A percentile compares a stretch with the other conserved stretches of the same genome.
These are phyloP conservation scores for Caloboletus inedulis DNA, from an alignment of 1,284 basidiomycete genomes.

Conservation along the genomic window DNA sequence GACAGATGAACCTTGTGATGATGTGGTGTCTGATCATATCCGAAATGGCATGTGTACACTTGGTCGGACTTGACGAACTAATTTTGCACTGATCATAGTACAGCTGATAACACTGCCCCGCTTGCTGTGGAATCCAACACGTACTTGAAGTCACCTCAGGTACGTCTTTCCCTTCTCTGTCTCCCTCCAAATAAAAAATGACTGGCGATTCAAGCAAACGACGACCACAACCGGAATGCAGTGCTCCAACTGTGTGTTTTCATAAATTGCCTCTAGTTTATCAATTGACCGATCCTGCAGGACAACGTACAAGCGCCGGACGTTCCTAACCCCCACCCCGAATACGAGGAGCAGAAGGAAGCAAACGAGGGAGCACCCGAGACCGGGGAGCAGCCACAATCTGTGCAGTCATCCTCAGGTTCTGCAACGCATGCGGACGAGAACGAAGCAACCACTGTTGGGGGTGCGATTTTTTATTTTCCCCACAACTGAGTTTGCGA, in stretches of 20 bases:
- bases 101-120: not conserved
- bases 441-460: not conserved
- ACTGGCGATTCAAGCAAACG: not conserved
- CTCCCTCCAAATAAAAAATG: not conserved
- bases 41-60: not conserved
- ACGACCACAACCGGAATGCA: not conserved
- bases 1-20: too few species aligned
- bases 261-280: not conserved
- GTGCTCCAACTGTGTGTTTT: not conserved
- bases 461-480: not conserved
- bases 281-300: not conserved
- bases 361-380: not conserved
- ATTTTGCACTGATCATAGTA: not conserved
- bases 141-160: not conserved
- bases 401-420: not conserved
- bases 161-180: not conserved
- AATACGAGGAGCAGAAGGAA: not conserved
- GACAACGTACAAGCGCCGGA: not conserved
- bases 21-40: too few species aligned
- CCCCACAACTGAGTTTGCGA: too few species aligned
- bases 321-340: not conserved
- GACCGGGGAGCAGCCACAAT: not conserved
- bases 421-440: not conserved
- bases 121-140: not conserved
- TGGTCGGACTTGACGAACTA: not conserved